Percentiles rank a stretch among this genome's conserved stretches.
These are phyloP conservation scores for Raffaelea ambrosiae DNA, from an alignment of 2,329 filamentous ascomycete species.

Conservation along the genomic window DNA sequence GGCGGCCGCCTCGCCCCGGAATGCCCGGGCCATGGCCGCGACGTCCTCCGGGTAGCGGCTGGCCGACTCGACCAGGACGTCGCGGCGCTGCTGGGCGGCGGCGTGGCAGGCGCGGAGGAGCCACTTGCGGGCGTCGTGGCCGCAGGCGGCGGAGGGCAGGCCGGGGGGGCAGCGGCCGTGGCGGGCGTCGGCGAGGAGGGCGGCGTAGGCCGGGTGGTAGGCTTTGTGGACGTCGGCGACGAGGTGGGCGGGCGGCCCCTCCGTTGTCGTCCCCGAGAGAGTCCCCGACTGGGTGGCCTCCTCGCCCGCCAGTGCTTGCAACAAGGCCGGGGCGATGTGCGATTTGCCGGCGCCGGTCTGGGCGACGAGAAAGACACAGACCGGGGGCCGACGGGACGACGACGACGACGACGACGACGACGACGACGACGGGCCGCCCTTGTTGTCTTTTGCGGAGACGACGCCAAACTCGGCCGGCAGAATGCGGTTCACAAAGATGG, in stretches of 20 bases:
- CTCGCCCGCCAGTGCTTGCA: conserved; percentile 19
- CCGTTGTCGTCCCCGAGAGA: too few species aligned
- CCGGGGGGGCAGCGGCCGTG: conserved; percentile 17
- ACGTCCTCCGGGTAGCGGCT: conserved; percentile 35
- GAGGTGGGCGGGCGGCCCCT: conserved; percentile 26
- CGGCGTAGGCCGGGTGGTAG: conserved; percentile 33
- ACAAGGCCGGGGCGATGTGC: conserved; percentile 29
- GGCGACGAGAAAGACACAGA: conserved; percentile 35
- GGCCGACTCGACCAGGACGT: conserved; percentile 35
- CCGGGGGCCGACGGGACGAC: conserved; percentile 16
- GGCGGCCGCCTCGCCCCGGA: conserved; percentile 26
- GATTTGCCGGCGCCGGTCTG: conserved; percentile 42
- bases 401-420: too few species aligned
- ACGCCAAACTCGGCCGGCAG: conserved; percentile 13
- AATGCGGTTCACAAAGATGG: conserved; percentile 18
- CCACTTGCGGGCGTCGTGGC: conserved; percentile 34
- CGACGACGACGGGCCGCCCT: too few species aligned
- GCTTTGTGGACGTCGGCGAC: conserved; percentile 41
- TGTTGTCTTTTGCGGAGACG: neutral
- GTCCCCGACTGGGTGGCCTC: neutral
- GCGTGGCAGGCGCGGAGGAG: conserved; percentile 28
- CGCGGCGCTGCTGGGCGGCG: conserved; percentile 21
- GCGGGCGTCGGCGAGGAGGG: conserved; percentile 16
- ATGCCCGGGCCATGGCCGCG: conserved; percentile 22
- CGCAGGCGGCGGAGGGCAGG: conserved; percentile 29